These are phyloP conservation scores for Yamadazyma songkhlaensis DNA, from an alignment of 1,139 yeast genomes.

Conservation along the genomic window DNA sequence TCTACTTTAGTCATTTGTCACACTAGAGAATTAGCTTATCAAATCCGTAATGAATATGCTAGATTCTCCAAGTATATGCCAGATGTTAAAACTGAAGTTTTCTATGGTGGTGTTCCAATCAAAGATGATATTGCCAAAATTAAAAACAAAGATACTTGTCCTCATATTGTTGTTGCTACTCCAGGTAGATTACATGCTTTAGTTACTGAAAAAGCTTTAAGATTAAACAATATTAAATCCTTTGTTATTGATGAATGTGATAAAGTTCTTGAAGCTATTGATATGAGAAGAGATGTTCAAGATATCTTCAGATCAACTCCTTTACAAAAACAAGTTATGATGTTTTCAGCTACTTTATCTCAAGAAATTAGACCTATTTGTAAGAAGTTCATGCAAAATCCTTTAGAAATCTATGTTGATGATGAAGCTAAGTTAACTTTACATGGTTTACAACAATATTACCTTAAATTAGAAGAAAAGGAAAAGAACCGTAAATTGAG, in stretches of 20 bases:
- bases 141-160: slow-evolving; percentile 91
- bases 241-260: slow-evolving; percentile 98
- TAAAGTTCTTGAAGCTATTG: slow-evolving; percentile 87
- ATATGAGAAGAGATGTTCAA: slow-evolving; percentile 98
- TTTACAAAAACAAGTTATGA: slow-evolving; percentile 98
- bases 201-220: slow-evolving; percentile 85
- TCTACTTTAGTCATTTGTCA: slow-evolving; percentile 94
- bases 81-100: slow-evolving; percentile 93
- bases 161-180: slow-evolving; percentile 96
- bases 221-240: slow-evolving; percentile 86
- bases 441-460: slow-evolving; percentile 98
- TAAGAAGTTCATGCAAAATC: slow-evolving; percentile 97
- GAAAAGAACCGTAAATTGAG: slow-evolving; percentile 94
- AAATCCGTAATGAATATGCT: slow-evolving; percentile 94
- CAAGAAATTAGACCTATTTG: slow-evolving; percentile 95
- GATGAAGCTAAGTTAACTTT: slow-evolving; percentile 96
- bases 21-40: slow-evolving; percentile 98
- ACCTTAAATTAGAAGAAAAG: slow-evolving; percentile 81
- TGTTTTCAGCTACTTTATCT: slow-evolving; percentile 96
- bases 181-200: slow-evolving; percentile 97
- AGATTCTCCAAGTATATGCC: slow-evolving; percentile 99
- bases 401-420: slow-evolving; percentile 95
- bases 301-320: slow-evolving; percentile 98
- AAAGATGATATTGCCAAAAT: slow-evolving; percentile 82
- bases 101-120: slow-evolving; percentile 94